A percentile compares a stretch with the other conserved stretches of the same genome.
Conservation (phyloP, 225 moss, liverwort and hornwort species). For the Antitrichia curtipendula region DNA sequence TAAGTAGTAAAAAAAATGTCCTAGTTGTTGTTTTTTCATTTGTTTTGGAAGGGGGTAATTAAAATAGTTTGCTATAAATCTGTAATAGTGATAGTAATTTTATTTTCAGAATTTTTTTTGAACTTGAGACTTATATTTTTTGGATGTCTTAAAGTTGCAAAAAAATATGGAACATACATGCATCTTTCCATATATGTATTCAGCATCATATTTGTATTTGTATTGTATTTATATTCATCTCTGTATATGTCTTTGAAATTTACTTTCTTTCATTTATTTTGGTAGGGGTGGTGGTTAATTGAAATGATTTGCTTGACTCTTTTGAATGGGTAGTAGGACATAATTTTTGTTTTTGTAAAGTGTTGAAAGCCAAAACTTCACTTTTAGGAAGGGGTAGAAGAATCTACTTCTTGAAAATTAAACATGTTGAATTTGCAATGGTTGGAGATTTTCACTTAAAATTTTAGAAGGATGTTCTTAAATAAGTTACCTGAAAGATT, state of each 20-base stretch:
- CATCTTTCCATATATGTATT: too few relatives aligned
- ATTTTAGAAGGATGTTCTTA: not conserved
- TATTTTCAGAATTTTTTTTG: not conserved
- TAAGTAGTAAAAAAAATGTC: accelerated
- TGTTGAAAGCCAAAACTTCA: not conserved
- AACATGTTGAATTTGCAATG: not conserved
- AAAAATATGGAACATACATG: too few relatives aligned
- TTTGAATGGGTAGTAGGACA: not conserved
- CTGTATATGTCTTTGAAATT: not conserved
- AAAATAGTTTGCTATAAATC: accelerated
- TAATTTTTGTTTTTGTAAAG: not conserved
- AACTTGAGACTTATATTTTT: too few relatives aligned
- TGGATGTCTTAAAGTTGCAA: too few relatives aligned
- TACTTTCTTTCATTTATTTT: not conserved
- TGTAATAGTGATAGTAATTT: not conserved
- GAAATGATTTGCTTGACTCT: accelerated
- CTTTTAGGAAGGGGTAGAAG: not conserved
- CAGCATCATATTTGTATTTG: too few relatives aligned
- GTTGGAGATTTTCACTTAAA: not conserved
- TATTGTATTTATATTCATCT: not conserved
- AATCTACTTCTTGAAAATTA: not conserved
- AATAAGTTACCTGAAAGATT: not conserved
- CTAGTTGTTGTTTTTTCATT: too few relatives aligned
- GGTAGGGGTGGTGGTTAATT: accelerated
- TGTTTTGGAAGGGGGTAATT: accelerated